Conservation (phyloP, 2,329 filamentous ascomycete genomes). For the Teratosphaeria destructans region DNA sequence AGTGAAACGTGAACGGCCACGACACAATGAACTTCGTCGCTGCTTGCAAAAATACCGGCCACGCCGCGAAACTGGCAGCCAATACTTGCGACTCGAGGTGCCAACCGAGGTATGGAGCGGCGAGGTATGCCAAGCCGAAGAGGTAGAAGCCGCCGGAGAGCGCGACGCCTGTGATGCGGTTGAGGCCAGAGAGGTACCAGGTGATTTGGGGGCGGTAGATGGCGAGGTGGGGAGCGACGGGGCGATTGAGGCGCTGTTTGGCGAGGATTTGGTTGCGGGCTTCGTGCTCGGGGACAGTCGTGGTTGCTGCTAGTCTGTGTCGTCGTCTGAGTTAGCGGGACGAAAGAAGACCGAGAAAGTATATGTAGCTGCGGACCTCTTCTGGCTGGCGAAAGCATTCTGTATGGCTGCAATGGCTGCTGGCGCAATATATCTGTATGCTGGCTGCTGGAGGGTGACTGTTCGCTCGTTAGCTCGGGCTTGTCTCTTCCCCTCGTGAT, state of each 20-base stretch:
- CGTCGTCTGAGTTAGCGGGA: slow-evolving; percentile 7
- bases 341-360: neutral
- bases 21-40: slow-evolving; percentile 49
- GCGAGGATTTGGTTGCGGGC: slow-evolving; percentile 57
- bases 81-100: slow-evolving; percentile 55
- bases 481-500: neutral
- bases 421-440: slow-evolving; percentile 36
- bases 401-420: slow-evolving; percentile 30
- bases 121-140: slow-evolving; percentile 72
- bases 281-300: slow-evolving; percentile 39
- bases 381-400: slow-evolving; percentile 32
- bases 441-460: slow-evolving; percentile 37
- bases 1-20: slow-evolving; percentile 58
- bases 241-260: slow-evolving; percentile 69
- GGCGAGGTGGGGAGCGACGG: slow-evolving; percentile 70
- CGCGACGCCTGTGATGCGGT: slow-evolving; percentile 71
- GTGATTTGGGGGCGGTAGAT: slow-evolving; percentile 85
- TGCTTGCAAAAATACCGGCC: slow-evolving; percentile 50
- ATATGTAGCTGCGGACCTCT: slow-evolving; percentile 32
- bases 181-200: slow-evolving; percentile 65
- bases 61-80: slow-evolving; percentile 53
- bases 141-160: slow-evolving; percentile 67
- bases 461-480: slow-evolving; percentile 11
- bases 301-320: slow-evolving; percentile 42
- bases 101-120: slow-evolving; percentile 63